Base-by-base conservation (phyloP, 2,329 filamentous ascomycete species). In the Phialocephala subalpina region DNA sequence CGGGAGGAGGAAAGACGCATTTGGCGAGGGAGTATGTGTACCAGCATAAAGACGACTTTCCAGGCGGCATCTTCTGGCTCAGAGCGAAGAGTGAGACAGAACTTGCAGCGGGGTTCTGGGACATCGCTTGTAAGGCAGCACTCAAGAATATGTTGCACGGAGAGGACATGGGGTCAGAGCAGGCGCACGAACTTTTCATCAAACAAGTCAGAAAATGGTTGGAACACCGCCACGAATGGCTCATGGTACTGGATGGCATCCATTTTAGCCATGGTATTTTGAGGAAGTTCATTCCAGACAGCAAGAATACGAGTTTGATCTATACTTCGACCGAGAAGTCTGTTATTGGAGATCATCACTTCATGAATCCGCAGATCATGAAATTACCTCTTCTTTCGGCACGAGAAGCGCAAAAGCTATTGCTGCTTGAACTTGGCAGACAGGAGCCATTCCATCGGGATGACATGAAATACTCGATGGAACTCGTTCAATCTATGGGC, bases 51-150 rank as follows among this genome's bases (percentile, higher is more conserved):
- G 77, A 82, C 4, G 80, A 86, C 66, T 92, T 89, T 70, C 84
- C 86, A 0, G 89, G 88, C 1, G 90, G 90, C 1, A 82, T 91
- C 52, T 92, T 90, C 75, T 92, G 90, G 90, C 83, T 92, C 18
- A 84, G 88, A 58, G 87, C 88, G 9, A 89, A 87, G 69, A 87
- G 85, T 0, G 74, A 81, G 3, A 79, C 86, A 60, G 87, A 90
- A 58, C 81, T 87, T 38, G 84, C 84, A 60, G 85, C 87, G 57
- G 87, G 86, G 36, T 92, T 86, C 73, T 90, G 87, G 85, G 85
- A 88, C 58, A 90, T 92, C 67, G 88, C 87, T 1, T 85, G 85
- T 73, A 84, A 83, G 16, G 84, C 84, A 18, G 83, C 82, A 0
- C 73, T 87, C 25, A 81, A 80, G 38, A 66, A 72, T 40, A 29